Conservation (phyloP, 208 protist genomes). For the Angomonas ambiguus region DNA sequence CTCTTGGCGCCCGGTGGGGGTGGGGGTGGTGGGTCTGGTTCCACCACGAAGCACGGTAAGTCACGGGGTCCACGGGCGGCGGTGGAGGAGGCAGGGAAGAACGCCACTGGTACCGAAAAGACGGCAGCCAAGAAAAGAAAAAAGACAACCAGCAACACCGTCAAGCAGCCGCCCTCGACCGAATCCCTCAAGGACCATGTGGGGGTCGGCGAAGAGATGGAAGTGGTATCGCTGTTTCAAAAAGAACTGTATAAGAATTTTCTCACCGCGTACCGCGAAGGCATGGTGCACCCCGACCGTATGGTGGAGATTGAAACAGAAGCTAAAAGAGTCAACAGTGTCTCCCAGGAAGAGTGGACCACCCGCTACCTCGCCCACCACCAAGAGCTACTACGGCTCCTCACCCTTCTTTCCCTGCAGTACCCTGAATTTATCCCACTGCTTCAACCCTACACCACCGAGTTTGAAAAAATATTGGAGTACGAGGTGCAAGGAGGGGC, state of each 20-base stretch:
- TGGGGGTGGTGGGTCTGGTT: background rate
- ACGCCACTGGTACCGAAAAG: background rate
- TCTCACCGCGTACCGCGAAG: constrained; percentile 28
- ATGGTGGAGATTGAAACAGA: constrained; percentile 38
- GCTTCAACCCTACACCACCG: constrained; percentile 9
- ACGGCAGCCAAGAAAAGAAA: background rate
- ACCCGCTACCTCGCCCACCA: constrained; percentile 22
- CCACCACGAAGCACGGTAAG: background rate
- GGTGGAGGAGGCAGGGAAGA: background rate
- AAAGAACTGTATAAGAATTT: constrained; percentile 25
- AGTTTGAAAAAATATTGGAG: constrained; percentile 14
- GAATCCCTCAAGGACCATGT: background rate
- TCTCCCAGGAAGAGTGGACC: constrained; percentile 6
- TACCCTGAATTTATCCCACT: constrained; percentile 10
- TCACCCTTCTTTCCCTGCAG: constrained; percentile 9
- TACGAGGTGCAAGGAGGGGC: constrained; percentile 7
- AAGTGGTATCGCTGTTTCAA: constrained; percentile 18
- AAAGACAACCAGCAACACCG: background rate
- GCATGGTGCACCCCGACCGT: constrained; percentile 37
- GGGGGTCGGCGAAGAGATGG: background rate
- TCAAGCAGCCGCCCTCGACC: background rate
- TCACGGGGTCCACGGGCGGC: background rate
- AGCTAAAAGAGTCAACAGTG: background rate
- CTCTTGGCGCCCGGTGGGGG: background rate
- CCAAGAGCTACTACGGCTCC: constrained; percentile 20